phyloP scores from a whole-genome alignment of 345 rosid genomes.

The Gynandropsis gynandra region DNA sequence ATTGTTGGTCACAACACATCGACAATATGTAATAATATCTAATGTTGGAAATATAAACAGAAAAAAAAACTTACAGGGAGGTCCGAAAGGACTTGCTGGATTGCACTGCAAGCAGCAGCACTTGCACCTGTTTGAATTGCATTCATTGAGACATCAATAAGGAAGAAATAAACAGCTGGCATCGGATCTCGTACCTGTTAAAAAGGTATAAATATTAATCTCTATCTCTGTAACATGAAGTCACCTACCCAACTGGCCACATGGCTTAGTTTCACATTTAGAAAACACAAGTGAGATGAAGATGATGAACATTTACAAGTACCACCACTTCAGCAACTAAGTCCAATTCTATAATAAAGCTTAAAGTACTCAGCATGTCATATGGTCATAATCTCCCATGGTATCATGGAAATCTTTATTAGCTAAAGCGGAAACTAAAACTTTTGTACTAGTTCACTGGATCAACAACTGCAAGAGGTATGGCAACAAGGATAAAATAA shows the following conservation, averaged over 20 bases:
- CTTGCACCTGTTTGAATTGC: constrained; percentile 94
- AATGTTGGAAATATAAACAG: background rate
- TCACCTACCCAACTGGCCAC: constrained; percentile 18
- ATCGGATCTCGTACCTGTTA: constrained; percentile 94
- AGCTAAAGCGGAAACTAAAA: constrained; percentile 4
- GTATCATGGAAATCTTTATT: constrained; percentile 3
- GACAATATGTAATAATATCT: background rate
- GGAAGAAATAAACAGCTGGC: constrained; percentile 94
- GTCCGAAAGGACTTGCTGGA: constrained; percentile 83
- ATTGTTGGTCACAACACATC: background rate
- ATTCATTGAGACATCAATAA: constrained; percentile 92
- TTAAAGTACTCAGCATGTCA: background rate
- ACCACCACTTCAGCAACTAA: too few relatives aligned
- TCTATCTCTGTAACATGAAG: constrained; percentile 8
- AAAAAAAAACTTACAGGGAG: constrained; percentile 66
- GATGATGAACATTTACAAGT: too few relatives aligned
- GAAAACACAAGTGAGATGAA: too few relatives aligned
- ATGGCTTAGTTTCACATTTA: constrained; percentile 4
- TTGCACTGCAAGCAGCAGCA: constrained; percentile 95
- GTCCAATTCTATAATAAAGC: too few relatives aligned
- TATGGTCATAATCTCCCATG: background rate
- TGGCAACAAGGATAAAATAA: background rate
- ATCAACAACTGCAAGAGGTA: constrained; percentile 3
- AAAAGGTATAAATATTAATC: constrained; percentile 14
- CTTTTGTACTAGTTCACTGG: background rate